phyloP scores from a whole-genome alignment of 148 eudicot genomes.

The Hydrangea macrophylla region DNA sequence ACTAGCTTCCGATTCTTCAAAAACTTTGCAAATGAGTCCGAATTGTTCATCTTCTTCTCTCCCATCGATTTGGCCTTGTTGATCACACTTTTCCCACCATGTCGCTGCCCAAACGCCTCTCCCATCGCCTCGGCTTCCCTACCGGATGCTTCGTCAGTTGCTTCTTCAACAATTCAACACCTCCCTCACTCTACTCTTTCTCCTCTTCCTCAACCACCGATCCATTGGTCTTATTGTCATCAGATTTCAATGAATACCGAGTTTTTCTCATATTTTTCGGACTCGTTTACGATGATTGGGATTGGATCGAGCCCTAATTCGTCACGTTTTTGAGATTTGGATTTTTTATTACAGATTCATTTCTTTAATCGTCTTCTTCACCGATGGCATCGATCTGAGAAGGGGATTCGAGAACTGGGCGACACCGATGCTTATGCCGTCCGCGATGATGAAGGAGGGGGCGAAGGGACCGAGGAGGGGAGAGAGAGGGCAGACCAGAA shows the following conservation, averaged over 20 bases:
- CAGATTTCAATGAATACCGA: constrained; percentile 1
- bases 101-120: constrained; percentile 69
- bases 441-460: constrained; percentile 66
- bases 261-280: neutral
- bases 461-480: constrained; percentile 88
- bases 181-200: constrained; percentile 70
- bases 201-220: constrained; percentile 26
- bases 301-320: constrained; percentile 20
- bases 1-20: constrained; percentile 61
- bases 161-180: constrained; percentile 64
- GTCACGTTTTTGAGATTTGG: constrained; percentile 36
- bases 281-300: neutral
- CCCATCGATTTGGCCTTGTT: constrained; percentile 65
- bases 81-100: constrained; percentile 71
- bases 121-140: constrained; percentile 92
- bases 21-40: constrained; percentile 72
- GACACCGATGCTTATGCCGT: constrained; percentile 67
- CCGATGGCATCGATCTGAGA: constrained; percentile 15
- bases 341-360: constrained; percentile 25
- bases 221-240: constrained; percentile 13
- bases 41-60: constrained; percentile 61
- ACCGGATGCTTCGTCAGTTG: constrained; percentile 67
- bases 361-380: constrained; percentile 43
- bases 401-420: constrained; percentile 32
- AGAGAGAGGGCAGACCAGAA: constrained; percentile 71